Percentiles rank a stretch among this genome's conserved stretches.
phyloP scores from a whole-genome alignment of 306 rosid genomes.

The Heteromeles arbutifolia region DNA sequence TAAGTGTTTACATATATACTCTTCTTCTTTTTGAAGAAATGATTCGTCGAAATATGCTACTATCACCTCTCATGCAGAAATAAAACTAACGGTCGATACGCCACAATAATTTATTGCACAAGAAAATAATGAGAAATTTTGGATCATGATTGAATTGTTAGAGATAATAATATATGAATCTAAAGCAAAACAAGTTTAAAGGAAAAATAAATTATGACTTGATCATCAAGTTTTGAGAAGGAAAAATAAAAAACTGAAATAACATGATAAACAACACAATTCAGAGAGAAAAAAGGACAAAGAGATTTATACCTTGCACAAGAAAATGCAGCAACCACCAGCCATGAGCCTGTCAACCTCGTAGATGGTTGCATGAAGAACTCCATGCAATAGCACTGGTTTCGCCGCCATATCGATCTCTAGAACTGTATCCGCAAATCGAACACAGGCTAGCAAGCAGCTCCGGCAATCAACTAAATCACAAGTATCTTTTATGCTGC shows the following conservation, averaged over 20 bases:
- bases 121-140: too few species aligned
- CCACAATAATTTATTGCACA: too few species aligned
- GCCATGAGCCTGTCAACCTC: slow-evolving; percentile 30
- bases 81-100: too few species aligned
- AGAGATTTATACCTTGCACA: slow-evolving; percentile 34
- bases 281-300: not conserved
- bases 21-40: not conserved
- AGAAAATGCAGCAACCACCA: slow-evolving; percentile 25
- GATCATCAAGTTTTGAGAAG: slow-evolving; percentile 1
- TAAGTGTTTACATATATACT: not conserved
- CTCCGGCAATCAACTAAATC: not conserved
- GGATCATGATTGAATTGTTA: too few species aligned
- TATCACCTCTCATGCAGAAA: too few species aligned
- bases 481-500: not conserved
- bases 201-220: not conserved
- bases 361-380: slow-evolving; percentile 24
- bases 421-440: not conserved
- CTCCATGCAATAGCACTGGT: slow-evolving; percentile 34
- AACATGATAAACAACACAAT: not conserved
- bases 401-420: slow-evolving; percentile 12
- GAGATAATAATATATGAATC: not conserved
- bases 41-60: not conserved
- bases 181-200: not conserved
- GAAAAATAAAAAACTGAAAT: not conserved
- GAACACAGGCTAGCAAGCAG: not conserved